phyloP scores from a whole-genome alignment of 257 asterid species.

The Ehretia macrophylla region DNA sequence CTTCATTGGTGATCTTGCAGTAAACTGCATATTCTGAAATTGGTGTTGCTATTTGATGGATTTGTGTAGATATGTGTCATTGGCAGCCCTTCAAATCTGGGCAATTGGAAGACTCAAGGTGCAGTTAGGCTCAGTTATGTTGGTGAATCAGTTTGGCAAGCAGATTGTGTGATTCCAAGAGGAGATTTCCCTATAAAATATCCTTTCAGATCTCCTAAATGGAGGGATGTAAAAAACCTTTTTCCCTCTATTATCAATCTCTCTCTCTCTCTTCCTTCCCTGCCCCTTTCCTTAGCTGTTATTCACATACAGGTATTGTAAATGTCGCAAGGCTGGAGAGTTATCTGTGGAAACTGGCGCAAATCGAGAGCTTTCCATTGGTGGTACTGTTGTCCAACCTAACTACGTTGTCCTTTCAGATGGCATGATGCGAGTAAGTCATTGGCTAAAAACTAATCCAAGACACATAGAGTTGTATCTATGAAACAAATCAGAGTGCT shows the following conservation, averaged over 20 bases:
- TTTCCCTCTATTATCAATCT: background rate
- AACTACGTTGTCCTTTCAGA: slow-evolving; percentile 67
- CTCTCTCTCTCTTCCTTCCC: slow-evolving; percentile 8
- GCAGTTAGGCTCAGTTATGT: slow-evolving; percentile 64
- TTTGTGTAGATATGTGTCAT: slow-evolving; percentile 59
- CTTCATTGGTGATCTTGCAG: background rate
- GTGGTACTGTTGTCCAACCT: slow-evolving; percentile 59
- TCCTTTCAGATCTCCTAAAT: slow-evolving; percentile 42
- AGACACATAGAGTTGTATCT: background rate
- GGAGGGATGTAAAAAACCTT: slow-evolving; percentile 7
- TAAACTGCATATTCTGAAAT: background rate
- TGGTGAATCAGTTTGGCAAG: slow-evolving; percentile 82
- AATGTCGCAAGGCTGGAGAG: slow-evolving; percentile 41
- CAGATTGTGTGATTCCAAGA: slow-evolving; percentile 57
- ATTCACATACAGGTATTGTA: slow-evolving; percentile 79
- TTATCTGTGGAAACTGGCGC: slow-evolving; percentile 64
- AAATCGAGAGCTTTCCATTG: slow-evolving; percentile 61
- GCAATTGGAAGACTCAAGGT: slow-evolving; percentile 71
- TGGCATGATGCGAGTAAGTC: slow-evolving; percentile 90
- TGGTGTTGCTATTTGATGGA: slow-evolving; percentile 5
- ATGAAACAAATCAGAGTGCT: background rate
- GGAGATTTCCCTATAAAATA: slow-evolving; percentile 88
- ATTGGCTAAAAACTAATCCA: slow-evolving; percentile 1
- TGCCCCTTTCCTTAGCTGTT: slow-evolving; percentile 42
- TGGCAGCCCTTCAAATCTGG: slow-evolving; percentile 74